Base-by-base conservation (phyloP, 2,329 filamentous ascomycete species). In the Fusarium lateritium region DNA sequence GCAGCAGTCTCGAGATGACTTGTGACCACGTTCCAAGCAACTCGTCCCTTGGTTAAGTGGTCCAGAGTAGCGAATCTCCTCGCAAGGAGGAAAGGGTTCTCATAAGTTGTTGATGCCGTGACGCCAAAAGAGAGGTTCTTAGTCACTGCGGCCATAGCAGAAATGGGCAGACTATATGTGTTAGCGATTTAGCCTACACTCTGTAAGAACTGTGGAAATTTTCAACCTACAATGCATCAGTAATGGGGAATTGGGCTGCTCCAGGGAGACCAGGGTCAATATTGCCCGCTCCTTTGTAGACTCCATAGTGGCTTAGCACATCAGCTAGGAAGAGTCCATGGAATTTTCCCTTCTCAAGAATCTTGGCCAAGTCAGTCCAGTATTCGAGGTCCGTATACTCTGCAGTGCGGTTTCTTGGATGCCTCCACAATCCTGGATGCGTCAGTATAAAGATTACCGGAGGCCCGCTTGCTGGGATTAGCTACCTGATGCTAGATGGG, bases 251-350 rank as follows among this genome's bases (percentile, higher is more conserved):
- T 17, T 36, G 34, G 7, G 34, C 34, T 36, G 34, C 34, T 36
- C 14, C 14, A 7, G 34, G 34, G 7, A 36, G 34, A 36, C 34
- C 17, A 17, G 34, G 34, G 17, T 36, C 34, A 7, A 36, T 36
- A 5, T 61, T 71, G 14, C 58, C 38, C 9, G 59, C 56, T 2
- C 62, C 70, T n/a, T 72, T 55, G 52, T 70, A 69, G 13, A 70
- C 56, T 38, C 66, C 82, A 70, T 83, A 83, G 21, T 79, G 79
- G 3, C 83, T 82, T 0, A 85, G 76, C 3, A 84, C 81, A 61
- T 85, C 84, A 6, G 84, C 84, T 46, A 86, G 80, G 75, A 86
- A 86, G 42, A 86, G 80, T 13, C 80, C 83, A 61, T 85, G 83
- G 64, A 85, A 85, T 33, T 83, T 83, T 22, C 81, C 82, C 13